phyloP scores from a whole-genome alignment of 169 alveolate genomes.

The Gregarina niphandrodes region DNA sequence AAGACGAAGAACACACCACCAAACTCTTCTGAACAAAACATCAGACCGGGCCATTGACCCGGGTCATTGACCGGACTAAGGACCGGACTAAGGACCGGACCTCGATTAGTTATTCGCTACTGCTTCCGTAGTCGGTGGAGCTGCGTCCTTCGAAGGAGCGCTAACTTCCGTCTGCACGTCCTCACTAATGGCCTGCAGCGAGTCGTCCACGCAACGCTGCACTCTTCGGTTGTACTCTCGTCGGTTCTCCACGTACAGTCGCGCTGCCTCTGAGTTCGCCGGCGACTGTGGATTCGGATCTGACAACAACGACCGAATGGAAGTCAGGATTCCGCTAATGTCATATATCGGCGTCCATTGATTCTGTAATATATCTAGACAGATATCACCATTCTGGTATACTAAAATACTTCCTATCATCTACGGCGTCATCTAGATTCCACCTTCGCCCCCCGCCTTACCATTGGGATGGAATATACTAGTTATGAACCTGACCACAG shows the following conservation, averaged over 20 bases:
- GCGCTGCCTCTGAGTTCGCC: conserved; percentile 88
- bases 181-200: no score
- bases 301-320: conserved; percentile 70
- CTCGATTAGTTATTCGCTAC: no score
- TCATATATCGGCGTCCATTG: conserved; percentile 91
- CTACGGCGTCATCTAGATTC: no score
- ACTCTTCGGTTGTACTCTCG: conserved; percentile 37
- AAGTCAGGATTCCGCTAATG: conserved; percentile 75
- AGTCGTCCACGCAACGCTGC: conserved; percentile 13
- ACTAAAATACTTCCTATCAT: conserved; percentile 27
- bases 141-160: no score
- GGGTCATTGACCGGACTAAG: no score
- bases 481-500: conserved; percentile 40
- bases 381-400: conserved; percentile 72
- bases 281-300: conserved; percentile 92
- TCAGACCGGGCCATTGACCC: no score
- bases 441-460: no score
- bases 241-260: conserved; percentile 59
- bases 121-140: no score
- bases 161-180: no score
- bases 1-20: no score
- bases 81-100: no score
- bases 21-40: no score
- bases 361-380: conserved; percentile 69
- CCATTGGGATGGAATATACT: conserved; percentile 54